Conservation (phyloP, 805 yeast genomes). For the Monosporozyma siamensis region DNA sequence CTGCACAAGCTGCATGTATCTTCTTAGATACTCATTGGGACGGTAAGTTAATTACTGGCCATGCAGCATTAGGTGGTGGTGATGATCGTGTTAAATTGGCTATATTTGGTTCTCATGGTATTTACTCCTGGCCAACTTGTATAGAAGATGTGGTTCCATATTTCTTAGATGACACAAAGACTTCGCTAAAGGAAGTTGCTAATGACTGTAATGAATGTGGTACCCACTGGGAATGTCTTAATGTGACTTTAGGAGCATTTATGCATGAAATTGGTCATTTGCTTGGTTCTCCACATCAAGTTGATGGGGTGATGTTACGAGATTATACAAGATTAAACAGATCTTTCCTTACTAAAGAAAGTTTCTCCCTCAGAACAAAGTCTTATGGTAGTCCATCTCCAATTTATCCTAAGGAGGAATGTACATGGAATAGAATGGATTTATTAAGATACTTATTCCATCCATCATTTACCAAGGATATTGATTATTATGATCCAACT, state of each 20-base stretch:
- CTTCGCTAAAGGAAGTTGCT: conserved; percentile 66
- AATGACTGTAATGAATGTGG: conserved; percentile 82
- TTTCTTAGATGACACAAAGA: conserved; percentile 62
- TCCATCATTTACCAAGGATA: conserved; percentile 66
- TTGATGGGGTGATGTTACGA: conserved; percentile 80
- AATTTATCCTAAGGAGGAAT: conserved; percentile 50
- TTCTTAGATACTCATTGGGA: conserved; percentile 85
- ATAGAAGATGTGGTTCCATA: conserved; percentile 59
- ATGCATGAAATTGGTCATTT: conserved; percentile 92
- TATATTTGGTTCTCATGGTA: conserved; percentile 87
- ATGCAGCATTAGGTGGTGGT: conserved; percentile 95
- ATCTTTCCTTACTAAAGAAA: conserved; percentile 68
- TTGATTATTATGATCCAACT: conserved; percentile 45
- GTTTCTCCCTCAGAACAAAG: conserved; percentile 43
- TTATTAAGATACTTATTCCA: conserved; percentile 69
- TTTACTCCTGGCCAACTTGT: conserved; percentile 86
- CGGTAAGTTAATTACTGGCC: conserved; percentile 51
- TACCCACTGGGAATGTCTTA: conserved; percentile 81
- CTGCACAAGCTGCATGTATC: conserved; percentile 75
- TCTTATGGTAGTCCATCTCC: conserved; percentile 40
- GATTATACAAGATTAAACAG: conserved; percentile 77
- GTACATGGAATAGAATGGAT: conserved; percentile 84
- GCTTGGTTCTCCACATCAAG: conserved; percentile 88
- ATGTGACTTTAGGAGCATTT: conserved; percentile 84
- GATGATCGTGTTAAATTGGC: conserved; percentile 61